Conservation (phyloP, 2,329 filamentous ascomycete species). For the Aspergillus pseudonomiae region DNA sequence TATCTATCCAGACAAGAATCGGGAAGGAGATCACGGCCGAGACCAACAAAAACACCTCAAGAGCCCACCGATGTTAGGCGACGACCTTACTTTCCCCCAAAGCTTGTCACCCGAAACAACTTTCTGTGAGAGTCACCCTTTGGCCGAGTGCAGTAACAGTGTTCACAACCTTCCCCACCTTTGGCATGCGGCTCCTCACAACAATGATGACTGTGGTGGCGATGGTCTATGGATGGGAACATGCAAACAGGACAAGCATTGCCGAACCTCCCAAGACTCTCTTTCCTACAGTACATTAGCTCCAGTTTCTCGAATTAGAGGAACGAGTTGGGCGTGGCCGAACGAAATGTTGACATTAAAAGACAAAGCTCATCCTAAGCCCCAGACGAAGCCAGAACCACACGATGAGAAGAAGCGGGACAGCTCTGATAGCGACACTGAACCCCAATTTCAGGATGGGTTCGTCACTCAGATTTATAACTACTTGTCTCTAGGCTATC, state of each 20-base stretch:
- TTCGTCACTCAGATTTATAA: constrained; percentile 98
- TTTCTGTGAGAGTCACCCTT: constrained; percentile 77
- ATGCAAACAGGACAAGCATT: constrained; percentile 32
- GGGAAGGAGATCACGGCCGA: constrained; percentile 35
- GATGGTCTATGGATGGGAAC: constrained; percentile 49
- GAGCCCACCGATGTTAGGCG: constrained; percentile 84
- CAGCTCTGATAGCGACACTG: constrained; percentile 50
- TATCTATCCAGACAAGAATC: constrained; percentile 16
- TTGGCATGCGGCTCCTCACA: constrained; percentile 73
- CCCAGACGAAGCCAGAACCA: constrained; percentile 14
- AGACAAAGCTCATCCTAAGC: not conserved
- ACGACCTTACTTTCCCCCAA: constrained; percentile 76
- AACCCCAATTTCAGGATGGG: constrained; percentile 73
- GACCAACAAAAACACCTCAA: constrained; percentile 61
- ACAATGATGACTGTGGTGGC: constrained; percentile 37
- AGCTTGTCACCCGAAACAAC: constrained; percentile 84
- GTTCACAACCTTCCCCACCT: constrained; percentile 61
- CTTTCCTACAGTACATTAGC: constrained; percentile 30
- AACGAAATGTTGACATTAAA: not conserved
- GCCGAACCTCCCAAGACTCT: constrained; percentile 14
- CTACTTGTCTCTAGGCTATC: constrained; percentile 91
- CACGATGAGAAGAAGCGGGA: constrained; percentile 29
- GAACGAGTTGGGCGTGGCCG: not conserved
- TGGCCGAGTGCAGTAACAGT: constrained; percentile 56
- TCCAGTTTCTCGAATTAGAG: constrained; percentile 12